Conservation (phyloP, 495 filamentous ascomycete genomes). For the Penicillium ochrochloron region DNA sequence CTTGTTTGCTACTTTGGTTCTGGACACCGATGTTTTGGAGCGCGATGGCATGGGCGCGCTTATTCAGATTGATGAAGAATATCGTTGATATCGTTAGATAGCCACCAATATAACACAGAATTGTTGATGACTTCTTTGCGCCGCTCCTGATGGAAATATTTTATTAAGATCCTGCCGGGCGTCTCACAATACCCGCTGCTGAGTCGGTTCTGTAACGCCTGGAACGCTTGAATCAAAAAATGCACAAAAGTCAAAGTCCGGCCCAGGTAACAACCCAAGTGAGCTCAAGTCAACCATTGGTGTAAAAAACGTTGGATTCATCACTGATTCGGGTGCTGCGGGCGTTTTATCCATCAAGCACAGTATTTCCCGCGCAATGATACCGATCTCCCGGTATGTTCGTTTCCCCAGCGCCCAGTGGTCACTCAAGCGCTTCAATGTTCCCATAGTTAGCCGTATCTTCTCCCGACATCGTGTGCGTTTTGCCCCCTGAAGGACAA, state of each 20-base stretch:
- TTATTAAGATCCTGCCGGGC: neutral
- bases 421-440: neutral
- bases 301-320: neutral
- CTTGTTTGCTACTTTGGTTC: conserved; percentile 37
- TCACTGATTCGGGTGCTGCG: neutral
- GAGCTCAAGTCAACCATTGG: neutral
- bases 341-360: neutral
- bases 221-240: neutral
- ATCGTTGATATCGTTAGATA: conserved; percentile 12
- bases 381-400: neutral
- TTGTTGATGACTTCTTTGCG: neutral
- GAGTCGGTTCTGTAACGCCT: neutral
- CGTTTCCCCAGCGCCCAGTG: neutral
- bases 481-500: neutral
- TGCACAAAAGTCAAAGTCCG: neutral
- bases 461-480: neutral
- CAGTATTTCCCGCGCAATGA: neutral
- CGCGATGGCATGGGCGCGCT: conserved; percentile 33
- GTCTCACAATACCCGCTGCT: neutral
- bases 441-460: conserved; percentile 1
- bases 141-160: neutral
- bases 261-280: neutral
- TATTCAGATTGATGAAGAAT: conserved; percentile 40
- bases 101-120: neutral
- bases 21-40: conserved; percentile 41